Evolutionary conservation across 1,284 basidiomycete genomes (phyloP), one percentile per base, ranked within the genome.

Genomic region (Microbotryomycetes sp.): DNA sequence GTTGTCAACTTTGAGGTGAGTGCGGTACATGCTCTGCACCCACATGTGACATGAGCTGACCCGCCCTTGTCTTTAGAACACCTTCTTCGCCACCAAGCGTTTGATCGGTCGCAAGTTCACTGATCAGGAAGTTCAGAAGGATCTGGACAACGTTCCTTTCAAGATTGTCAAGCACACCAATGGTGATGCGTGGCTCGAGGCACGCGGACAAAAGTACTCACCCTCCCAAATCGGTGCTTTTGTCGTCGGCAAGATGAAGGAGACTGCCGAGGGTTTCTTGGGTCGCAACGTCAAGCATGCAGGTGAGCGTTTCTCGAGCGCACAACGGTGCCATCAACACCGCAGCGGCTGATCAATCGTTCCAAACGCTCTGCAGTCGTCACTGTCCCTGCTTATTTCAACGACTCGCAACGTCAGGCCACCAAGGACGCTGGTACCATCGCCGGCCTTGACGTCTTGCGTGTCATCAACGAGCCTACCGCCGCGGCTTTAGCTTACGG

Each of bases 401-500:
- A 98, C 78, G 96, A 98, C 77, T 92, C 94, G 31, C 94, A 98
- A 78, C 87, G 94, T 69, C 92, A 96, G 80, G 94, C 96, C 16
- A 98, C 94, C 68, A 97, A 97, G 80, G 88, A 97, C 71, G 92
- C 96, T 58, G 94, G 94, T 77, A 86, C 89, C 74, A 97, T 97
- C 72, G 92, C 94, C 49, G 93, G 94, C 73, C 84, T 98, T 26
- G 92, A 97, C 48, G 94, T 98, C 53, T 86, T 97, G 58, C 92
- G 93, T 76, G 92, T 98, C 68, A 97, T 98, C 80, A 97, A 97
- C 78, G 94, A 98, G 80, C 94, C 94, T 28, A 97, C 94, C 26
- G 94, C 94, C 57, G 94, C 93, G 58, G 94, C 94, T 36, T 85
- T 98, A 56, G 94, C 94, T 1, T 98, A 98, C 77, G 94, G 92